Percentiles rank a stretch among this genome's conserved stretches.
phyloP scores from a whole-genome alignment of 768 basidiomycete genomes.

The Panaeolus papilionaceus region DNA sequence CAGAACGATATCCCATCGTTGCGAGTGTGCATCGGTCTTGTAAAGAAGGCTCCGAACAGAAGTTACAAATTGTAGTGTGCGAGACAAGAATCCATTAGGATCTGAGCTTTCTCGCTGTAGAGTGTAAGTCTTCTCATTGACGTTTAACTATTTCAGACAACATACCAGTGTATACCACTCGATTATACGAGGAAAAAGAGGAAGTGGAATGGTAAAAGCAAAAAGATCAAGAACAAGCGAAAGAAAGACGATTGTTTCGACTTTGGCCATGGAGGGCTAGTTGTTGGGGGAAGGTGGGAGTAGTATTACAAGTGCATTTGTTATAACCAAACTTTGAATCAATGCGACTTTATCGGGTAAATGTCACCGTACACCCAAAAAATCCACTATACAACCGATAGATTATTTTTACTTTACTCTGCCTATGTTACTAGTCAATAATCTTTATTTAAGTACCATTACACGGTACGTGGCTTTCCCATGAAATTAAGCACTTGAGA shows the following conservation, averaged over 20 bases:
- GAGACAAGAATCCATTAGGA: constrained; percentile 73
- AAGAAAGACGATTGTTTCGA: constrained; percentile 87
- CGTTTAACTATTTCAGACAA: constrained; percentile 9
- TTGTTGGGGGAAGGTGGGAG: constrained; percentile 2
- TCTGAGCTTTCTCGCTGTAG: constrained; percentile 73
- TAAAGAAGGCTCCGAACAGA: constrained; percentile 70
- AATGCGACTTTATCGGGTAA: constrained; percentile 1
- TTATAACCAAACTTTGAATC: constrained; percentile 12
- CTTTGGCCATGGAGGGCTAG: constrained; percentile 54
- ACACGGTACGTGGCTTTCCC: not conserved
- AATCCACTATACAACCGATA: not conserved
- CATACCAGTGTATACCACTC: constrained; percentile 86
- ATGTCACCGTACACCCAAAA: not conserved
- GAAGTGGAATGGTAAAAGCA: constrained; percentile 95
- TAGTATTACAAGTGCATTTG: constrained; percentile 7
- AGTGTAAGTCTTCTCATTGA: constrained; percentile 16
- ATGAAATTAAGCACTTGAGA: not conserved
- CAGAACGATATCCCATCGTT: constrained; percentile 93
- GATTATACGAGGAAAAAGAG: constrained; percentile 96
- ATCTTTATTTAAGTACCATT: not conserved
- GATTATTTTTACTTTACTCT: not conserved
- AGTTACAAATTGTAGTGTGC: constrained; percentile 72
- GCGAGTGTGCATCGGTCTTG: constrained; percentile 60
- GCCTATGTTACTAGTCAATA: not conserved
- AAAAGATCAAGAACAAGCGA: constrained; percentile 89